These are phyloP conservation scores for Casaregolazyma suthepensis DNA, from an alignment of 1,139 yeast genomes.

Conservation along the genomic window DNA sequence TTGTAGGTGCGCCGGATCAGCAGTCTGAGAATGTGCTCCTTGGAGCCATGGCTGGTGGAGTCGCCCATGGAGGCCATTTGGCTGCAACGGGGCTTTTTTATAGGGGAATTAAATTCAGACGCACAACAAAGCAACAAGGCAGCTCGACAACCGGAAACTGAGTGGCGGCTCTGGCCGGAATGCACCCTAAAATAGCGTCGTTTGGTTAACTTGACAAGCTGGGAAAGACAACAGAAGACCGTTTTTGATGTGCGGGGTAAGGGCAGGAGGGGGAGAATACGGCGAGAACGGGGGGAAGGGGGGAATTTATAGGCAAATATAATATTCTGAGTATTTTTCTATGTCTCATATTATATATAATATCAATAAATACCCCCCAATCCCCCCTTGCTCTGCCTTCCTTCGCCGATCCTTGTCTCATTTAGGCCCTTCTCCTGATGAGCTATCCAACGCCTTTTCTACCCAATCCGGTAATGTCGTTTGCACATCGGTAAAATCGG, in stretches of 20 bases:
- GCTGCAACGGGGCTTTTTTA: neutral
- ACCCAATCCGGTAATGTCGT: neutral
- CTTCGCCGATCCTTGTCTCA: neutral
- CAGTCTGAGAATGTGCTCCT: neutral
- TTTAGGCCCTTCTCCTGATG: neutral
- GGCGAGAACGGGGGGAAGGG: no score
- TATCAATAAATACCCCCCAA: neutral
- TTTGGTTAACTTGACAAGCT: neutral
- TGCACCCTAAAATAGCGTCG: neutral
- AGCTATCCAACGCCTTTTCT: neutral
- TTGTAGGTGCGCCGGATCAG: neutral
- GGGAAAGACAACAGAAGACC: neutral
- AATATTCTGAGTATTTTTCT: no score
- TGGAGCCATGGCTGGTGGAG: neutral
- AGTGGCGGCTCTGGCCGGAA: neutral
- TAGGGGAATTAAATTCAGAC: no score
- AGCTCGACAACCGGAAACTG: neutral
- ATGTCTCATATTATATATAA: no score
- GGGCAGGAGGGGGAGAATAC: neutral
- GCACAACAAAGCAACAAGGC: neutral
- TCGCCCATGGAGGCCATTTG: neutral
- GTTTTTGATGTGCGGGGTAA: neutral
- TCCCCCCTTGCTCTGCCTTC: neutral
- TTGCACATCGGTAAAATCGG: neutral
- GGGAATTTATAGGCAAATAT: no score